Percentiles rank a stretch among this genome's conserved stretches.
Evolutionary conservation across 2,329 filamentous ascomycete genomes (phyloP).

Genomic region (Ophiosphaerella korrae): DNA sequence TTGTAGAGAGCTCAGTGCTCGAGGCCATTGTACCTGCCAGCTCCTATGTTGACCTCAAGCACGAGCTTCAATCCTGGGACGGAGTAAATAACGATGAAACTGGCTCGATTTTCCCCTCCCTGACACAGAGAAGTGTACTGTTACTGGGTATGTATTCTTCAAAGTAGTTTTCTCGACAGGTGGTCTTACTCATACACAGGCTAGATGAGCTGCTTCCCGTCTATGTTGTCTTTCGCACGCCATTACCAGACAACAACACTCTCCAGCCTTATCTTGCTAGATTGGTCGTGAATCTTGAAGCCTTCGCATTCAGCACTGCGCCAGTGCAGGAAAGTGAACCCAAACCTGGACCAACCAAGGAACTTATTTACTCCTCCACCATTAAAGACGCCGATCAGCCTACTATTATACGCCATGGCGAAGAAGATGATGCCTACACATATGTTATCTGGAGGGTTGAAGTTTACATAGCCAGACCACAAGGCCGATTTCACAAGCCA

Average conservation of each 20-base stretch:
- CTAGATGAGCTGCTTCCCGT: conserved; percentile 76
- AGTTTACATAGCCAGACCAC: conserved; percentile 49
- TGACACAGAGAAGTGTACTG: conserved; percentile 67
- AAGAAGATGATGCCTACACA: conserved; percentile 27
- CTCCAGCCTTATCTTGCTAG: conserved; percentile 65
- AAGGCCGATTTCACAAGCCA: conserved; percentile 69
- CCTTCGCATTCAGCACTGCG: conserved; percentile 62
- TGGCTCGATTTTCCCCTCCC: conserved; percentile 58
- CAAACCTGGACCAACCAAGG: conserved; percentile 48
- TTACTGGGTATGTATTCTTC: conserved; percentile 69
- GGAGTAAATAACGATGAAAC: conserved; percentile 51
- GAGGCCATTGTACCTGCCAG: conserved; percentile 47
- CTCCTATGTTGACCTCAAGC: conserved; percentile 43
- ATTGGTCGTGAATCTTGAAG: conserved; percentile 70
- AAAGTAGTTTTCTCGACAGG: background rate
- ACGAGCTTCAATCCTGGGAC: conserved; percentile 51
- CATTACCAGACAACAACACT: conserved; percentile 61
- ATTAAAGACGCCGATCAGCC: conserved; percentile 42
- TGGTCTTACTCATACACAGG: conserved; percentile 58
- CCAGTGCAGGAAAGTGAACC: conserved; percentile 49
- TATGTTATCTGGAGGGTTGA: conserved; percentile 49
- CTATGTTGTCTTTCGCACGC: conserved; percentile 70
- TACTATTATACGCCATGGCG: conserved; percentile 34
- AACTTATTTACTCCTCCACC: conserved; percentile 62
- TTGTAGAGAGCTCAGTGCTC: conserved; percentile 46